Evolutionary conservation across 2,329 filamentous ascomycete genomes (phyloP).

Genomic region (Arthrobotrys sphaeroides): DNA sequence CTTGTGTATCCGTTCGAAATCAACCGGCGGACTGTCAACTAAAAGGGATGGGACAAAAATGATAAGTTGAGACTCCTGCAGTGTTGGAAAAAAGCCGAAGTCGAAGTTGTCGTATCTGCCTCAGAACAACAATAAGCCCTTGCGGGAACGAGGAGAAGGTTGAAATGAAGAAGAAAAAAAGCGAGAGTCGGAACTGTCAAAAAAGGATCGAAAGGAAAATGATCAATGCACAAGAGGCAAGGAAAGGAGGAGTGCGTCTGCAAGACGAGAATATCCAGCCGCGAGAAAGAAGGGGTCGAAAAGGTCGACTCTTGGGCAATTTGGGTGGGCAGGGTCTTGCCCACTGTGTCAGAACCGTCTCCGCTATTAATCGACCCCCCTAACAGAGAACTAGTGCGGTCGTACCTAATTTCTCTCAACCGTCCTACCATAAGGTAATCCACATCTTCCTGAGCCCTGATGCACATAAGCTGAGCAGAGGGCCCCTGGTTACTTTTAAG

Average conservation of each 20-base stretch:
- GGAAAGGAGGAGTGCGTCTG: constrained; percentile 50
- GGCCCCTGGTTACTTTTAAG: constrained; percentile 40
- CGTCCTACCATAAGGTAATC: constrained; percentile 23
- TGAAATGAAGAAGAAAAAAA: constrained; percentile 52
- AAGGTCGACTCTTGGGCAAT: constrained; percentile 39
- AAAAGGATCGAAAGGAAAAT: constrained; percentile 44
- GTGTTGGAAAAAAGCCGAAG: constrained; percentile 29
- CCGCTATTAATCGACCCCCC: constrained; percentile 52
- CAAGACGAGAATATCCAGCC: constrained; percentile 49
- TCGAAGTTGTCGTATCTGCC: constrained; percentile 47
- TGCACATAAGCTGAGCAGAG: constrained; percentile 45
- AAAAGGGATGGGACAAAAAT: constrained; percentile 41
- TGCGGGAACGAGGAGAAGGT: constrained; percentile 35
- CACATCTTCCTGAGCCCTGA: constrained; percentile 25
- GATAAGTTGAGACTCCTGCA: constrained; percentile 40
- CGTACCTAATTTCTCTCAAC: constrained; percentile 48
- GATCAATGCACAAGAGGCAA: constrained; percentile 30
- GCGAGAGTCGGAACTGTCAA: constrained; percentile 47
- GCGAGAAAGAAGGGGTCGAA: constrained; percentile 31
- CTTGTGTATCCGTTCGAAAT: constrained; percentile 31
- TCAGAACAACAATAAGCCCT: constrained; percentile 46
- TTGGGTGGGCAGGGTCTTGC: constrained; percentile 52
- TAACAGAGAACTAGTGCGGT: constrained; percentile 51
- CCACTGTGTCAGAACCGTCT: constrained; percentile 54
- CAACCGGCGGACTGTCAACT: constrained; percentile 36